A percentile compares a stretch with the other conserved stretches of the same genome.
Evolutionary conservation across 2,329 filamentous ascomycete genomes (phyloP).

Genomic region (Trichoderma arundinaceum): DNA sequence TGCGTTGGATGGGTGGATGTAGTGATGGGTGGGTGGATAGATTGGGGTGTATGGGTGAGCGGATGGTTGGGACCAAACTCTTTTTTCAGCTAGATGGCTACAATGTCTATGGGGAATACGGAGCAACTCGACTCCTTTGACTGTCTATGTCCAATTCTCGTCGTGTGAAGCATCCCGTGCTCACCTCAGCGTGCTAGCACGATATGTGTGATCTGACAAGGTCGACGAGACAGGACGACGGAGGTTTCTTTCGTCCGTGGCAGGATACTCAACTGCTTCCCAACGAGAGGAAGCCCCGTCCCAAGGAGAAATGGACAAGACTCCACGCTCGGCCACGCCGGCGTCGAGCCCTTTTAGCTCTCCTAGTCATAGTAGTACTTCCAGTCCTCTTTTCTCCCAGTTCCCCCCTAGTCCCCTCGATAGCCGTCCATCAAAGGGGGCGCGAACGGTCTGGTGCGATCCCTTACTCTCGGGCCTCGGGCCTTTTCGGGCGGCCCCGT

Average conservation of each 20-base stretch:
- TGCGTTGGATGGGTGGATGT: slow-evolving; percentile 19
- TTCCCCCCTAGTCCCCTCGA: neutral
- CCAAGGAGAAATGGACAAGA: neutral
- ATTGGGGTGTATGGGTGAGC: neutral
- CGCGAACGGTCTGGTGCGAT: slow-evolving; percentile 4
- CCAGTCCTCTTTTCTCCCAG: neutral
- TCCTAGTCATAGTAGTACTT: neutral
- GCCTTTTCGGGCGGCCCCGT: slow-evolving; percentile 30
- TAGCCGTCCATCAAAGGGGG: slow-evolving; percentile 4
- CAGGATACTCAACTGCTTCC: neutral
- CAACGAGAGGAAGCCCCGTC: neutral
- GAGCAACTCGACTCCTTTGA: neutral
- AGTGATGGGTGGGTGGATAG: neutral
- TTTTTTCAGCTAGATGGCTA: slow-evolving; percentile 10
- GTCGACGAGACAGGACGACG: neutral
- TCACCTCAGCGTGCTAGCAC: slow-evolving; percentile 17
- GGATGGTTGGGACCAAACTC: slow-evolving; percentile 10
- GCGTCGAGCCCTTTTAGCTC: slow-evolving; percentile 4
- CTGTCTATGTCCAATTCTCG: neutral
- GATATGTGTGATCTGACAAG: neutral
- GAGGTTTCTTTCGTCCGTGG: neutral
- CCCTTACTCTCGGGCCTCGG: slow-evolving; percentile 24
- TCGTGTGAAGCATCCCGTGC: slow-evolving; percentile 14
- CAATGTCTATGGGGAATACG: neutral
- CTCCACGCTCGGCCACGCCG: slow-evolving; percentile 21